A percentile compares a stretch with the other conserved stretches of the same genome.
These are phyloP conservation scores for Prunus mira DNA, from an alignment of 306 rosid species.

Conservation along the genomic window DNA sequence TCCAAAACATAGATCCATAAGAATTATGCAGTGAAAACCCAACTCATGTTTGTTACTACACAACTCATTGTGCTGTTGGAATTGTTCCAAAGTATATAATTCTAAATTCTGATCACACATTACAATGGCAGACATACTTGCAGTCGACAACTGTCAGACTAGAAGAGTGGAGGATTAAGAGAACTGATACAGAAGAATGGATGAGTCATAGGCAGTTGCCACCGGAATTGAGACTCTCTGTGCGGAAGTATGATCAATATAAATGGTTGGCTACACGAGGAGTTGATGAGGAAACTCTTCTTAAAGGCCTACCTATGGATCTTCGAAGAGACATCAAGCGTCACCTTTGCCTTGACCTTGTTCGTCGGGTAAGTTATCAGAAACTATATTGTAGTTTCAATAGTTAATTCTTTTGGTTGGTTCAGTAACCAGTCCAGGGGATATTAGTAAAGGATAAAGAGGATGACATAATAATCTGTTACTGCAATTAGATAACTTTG, in stretches of 20 bases:
- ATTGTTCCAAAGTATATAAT: background rate
- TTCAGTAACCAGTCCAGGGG: background rate
- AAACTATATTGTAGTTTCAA: background rate
- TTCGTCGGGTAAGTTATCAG: constrained; percentile 62
- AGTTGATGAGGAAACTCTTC: constrained; percentile 82
- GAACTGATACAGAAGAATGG: constrained; percentile 95
- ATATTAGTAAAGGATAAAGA: background rate
- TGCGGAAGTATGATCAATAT: constrained; percentile 78
- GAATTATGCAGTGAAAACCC: too few relatives aligned
- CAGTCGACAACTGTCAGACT: constrained; percentile 81
- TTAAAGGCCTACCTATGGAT: constrained; percentile 72
- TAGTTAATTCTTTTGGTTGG: background rate
- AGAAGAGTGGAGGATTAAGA: constrained; percentile 93
- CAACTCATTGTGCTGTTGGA: background rate
- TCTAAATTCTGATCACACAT: constrained; percentile 3
- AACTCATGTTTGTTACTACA: background rate
- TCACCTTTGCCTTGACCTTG: constrained; percentile 93
- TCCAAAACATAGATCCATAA: too few relatives aligned
- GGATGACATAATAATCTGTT: background rate
- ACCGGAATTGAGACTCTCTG: constrained; percentile 56
- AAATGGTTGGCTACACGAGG: constrained; percentile 96
- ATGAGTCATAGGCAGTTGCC: constrained; percentile 95
- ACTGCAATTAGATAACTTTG: background rate
- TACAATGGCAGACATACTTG: constrained; percentile 63
- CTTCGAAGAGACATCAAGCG: constrained; percentile 91